Evolutionary conservation across 805 yeast species (phyloP).

Genomic region (Barnettozyma sp.): DNA sequence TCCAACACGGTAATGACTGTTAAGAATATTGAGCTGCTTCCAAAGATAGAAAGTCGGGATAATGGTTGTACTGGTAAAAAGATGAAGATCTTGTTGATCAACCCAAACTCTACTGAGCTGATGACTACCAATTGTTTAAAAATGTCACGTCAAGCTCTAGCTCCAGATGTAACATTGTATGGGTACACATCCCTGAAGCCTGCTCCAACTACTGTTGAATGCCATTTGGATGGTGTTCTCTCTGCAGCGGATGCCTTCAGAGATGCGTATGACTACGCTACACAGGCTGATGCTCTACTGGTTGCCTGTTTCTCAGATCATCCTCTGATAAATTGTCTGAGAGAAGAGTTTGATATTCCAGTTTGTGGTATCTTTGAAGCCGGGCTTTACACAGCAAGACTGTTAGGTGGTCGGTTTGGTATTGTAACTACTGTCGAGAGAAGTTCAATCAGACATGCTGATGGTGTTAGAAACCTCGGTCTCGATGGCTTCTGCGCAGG

Average conservation of each 20-base stretch:
- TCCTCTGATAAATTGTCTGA: conserved; percentile 28
- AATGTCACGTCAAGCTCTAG: conserved; percentile 25
- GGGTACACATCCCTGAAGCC: conserved; percentile 28
- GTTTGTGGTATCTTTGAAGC: conserved; percentile 32
- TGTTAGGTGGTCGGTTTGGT: conserved; percentile 30
- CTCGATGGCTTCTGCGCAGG: conserved; percentile 29
- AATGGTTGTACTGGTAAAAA: conserved; percentile 1
- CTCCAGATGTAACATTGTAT: conserved; percentile 27
- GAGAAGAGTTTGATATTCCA: conserved; percentile 31
- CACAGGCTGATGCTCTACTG: conserved; percentile 27
- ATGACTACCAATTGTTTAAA: conserved; percentile 29
- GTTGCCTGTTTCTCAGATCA: conserved; percentile 33
- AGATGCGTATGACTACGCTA: conserved; percentile 25
- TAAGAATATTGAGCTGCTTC: conserved; percentile 12
- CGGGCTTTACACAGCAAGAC: conserved; percentile 27
- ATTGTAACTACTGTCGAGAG: conserved; percentile 27
- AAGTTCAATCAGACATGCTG: conserved; percentile 28
- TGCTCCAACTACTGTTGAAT: conserved; percentile 27
- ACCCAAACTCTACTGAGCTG: conserved; percentile 27
- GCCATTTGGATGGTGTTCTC: conserved; percentile 30
- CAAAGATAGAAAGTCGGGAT: conserved; percentile 14
- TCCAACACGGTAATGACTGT: no score
- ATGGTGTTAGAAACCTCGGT: conserved; percentile 26
- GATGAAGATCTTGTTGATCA: conserved; percentile 25
- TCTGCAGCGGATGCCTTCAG: conserved; percentile 28